These are phyloP conservation scores for Talaromyces trachyspermus DNA, from an alignment of 495 filamentous ascomycete genomes.

Conservation along the genomic window DNA sequence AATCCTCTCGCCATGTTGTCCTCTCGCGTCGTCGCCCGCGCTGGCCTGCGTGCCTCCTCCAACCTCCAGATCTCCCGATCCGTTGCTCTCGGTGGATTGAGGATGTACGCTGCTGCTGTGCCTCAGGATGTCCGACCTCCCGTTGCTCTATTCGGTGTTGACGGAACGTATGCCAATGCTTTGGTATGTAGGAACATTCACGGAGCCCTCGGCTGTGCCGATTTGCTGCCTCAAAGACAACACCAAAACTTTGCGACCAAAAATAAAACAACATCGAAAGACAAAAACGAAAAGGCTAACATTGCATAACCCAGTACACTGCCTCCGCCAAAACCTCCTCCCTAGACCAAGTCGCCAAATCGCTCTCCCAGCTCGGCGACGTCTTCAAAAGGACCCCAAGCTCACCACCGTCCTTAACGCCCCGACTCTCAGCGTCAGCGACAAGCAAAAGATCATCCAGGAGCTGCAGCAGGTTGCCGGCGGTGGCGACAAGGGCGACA, in stretches of 20 bases:
- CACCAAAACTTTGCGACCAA: neutral
- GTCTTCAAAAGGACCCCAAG: slow-evolving; percentile 75
- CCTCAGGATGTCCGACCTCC: slow-evolving; percentile 68
- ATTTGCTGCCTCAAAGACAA: too few relatives aligned
- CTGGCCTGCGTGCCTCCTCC: slow-evolving; percentile 41
- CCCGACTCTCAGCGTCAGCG: slow-evolving; percentile 64
- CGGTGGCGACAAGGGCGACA: slow-evolving; percentile 61
- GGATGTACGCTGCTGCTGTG: slow-evolving; percentile 70
- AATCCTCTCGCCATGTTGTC: slow-evolving; percentile 34
- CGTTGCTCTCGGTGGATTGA: slow-evolving; percentile 40
- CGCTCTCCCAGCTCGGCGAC: slow-evolving; percentile 60
- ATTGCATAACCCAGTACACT: slow-evolving; percentile 62
- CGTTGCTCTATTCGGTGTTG: slow-evolving; percentile 85
- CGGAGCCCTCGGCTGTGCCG: too few relatives aligned
- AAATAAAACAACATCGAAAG: slow-evolving; percentile 8
- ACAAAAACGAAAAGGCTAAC: slow-evolving; percentile 4
- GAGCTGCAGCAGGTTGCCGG: slow-evolving; percentile 77
- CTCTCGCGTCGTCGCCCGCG: slow-evolving; percentile 37
- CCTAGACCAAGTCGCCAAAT: slow-evolving; percentile 75
- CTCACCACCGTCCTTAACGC: slow-evolving; percentile 66
- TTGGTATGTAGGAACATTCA: slow-evolving; percentile 62
- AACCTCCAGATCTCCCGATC: slow-evolving; percentile 34
- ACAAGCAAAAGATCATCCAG: slow-evolving; percentile 76
- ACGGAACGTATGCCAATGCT: slow-evolving; percentile 96
- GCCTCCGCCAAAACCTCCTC: slow-evolving; percentile 78